These are phyloP conservation scores for Licmophora abbreviata DNA, from an alignment of 108 stramenopile genomes.

Conservation along the genomic window DNA sequence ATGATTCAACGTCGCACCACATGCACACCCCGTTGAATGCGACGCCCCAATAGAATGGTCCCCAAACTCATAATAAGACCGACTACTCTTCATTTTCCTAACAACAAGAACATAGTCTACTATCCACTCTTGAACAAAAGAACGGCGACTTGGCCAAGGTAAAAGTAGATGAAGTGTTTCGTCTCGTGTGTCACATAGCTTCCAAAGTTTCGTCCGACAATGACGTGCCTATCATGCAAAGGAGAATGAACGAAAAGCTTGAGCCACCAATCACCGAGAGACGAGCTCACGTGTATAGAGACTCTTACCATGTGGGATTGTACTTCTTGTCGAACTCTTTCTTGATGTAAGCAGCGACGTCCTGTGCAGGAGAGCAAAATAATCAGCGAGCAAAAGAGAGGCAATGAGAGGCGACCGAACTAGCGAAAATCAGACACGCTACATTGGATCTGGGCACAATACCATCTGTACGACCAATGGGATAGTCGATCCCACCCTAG, in stretches of 20 bases:
- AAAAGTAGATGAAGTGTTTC: constrained; percentile 99
- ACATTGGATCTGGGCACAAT: too few species aligned
- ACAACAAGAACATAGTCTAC: neutral
- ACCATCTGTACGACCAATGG: too few species aligned
- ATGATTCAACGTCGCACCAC: too few species aligned
- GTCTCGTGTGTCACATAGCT: constrained; percentile 86
- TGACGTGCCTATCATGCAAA: too few species aligned
- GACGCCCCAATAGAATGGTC: too few species aligned
- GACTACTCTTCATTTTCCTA: neutral
- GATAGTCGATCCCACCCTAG: too few species aligned
- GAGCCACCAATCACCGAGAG: neutral
- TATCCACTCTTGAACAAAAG: constrained; percentile 98
- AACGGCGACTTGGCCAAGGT: constrained; percentile 98
- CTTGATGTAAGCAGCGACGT: constrained; percentile 99
- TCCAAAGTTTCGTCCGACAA: constrained; percentile 69
- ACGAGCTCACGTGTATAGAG: constrained; percentile 4
- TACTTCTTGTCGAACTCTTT: constrained; percentile 99
- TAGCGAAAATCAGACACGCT: neutral
- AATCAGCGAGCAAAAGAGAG: neutral
- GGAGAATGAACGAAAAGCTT: constrained; percentile 8
- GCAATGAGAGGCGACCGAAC: neutral
- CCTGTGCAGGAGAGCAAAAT: constrained; percentile 36
- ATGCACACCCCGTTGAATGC: too few species aligned
- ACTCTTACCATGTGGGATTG: constrained; percentile 98
- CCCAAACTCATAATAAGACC: too few species aligned